These are phyloP conservation scores for Dioszegia crocea DNA, from an alignment of 768 basidiomycete genomes.

Conservation along the genomic window DNA sequence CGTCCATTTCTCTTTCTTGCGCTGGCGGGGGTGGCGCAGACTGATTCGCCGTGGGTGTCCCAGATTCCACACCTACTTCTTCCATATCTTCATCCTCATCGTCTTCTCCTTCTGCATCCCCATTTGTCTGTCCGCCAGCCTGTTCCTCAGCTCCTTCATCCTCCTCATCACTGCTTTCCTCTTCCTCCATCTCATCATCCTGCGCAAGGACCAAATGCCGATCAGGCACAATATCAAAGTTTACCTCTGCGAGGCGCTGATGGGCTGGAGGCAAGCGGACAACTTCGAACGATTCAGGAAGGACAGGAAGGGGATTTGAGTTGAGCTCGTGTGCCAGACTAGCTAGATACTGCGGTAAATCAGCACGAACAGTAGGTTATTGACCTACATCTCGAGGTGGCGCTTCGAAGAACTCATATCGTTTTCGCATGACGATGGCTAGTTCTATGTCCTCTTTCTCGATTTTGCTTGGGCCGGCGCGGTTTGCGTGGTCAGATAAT, in stretches of 20 bases:
- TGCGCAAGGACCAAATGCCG: conserved; percentile 15
- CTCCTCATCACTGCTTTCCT: conserved; percentile 16
- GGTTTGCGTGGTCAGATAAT: conserved; percentile 51
- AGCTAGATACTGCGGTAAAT: conserved; percentile 48
- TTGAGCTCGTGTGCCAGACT: conserved; percentile 51
- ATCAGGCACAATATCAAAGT: conserved; percentile 51
- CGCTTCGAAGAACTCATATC: conserved; percentile 49
- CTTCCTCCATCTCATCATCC: conserved; percentile 20
- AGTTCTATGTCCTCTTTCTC: conserved; percentile 51
- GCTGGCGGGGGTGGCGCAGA: not conserved
- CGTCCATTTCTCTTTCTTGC: conserved; percentile 40
- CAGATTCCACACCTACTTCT: conserved; percentile 28
- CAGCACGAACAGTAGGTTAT: not conserved
- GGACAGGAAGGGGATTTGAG: conserved; percentile 50
- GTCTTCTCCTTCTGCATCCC: conserved; percentile 21
- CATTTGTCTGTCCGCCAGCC: conserved; percentile 2
- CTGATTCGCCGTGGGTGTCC: not conserved
- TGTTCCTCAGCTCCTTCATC: conserved; percentile 12
- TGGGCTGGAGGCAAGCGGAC: conserved; percentile 50
- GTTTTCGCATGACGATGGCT: conserved; percentile 50
- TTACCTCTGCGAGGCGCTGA: conserved; percentile 51
- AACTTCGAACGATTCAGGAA: conserved; percentile 51
- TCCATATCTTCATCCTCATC: conserved; percentile 43
- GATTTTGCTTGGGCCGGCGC: conserved; percentile 28
- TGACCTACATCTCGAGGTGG: conserved; percentile 52